Conservation (phyloP, 2,329 filamentous ascomycete genomes). For the Acrocalymma vagum region DNA sequence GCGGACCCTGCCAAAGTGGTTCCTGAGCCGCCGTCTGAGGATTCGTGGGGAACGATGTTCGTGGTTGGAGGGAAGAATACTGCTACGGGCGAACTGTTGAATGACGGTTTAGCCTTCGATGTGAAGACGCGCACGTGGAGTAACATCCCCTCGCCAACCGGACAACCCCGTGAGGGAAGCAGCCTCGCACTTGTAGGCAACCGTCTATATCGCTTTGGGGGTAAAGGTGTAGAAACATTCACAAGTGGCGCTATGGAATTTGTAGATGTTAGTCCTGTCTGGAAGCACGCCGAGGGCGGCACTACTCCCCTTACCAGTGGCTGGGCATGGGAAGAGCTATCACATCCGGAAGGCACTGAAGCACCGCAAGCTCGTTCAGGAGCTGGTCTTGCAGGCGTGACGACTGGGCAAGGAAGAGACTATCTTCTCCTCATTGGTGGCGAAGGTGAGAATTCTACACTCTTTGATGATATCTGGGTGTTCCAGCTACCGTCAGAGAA, state of each 20-base stretch:
- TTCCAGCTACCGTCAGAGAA: conserved; percentile 60
- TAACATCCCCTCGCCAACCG: conserved; percentile 56
- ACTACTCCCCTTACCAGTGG: conserved; percentile 43
- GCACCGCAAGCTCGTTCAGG: conserved; percentile 53
- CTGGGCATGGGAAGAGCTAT: conserved; percentile 43
- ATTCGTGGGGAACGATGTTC: conserved; percentile 60
- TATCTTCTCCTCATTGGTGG: conserved; percentile 64
- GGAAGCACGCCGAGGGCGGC: conserved; percentile 44
- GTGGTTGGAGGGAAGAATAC: conserved; percentile 56
- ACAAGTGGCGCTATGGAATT: conserved; percentile 29
- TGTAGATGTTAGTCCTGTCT: conserved; percentile 45
- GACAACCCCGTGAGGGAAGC: conserved; percentile 43
- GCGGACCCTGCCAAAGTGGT: conserved; percentile 51
- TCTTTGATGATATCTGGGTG: conserved; percentile 59
- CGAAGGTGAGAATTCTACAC: conserved; percentile 34
- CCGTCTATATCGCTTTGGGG: conserved; percentile 58
- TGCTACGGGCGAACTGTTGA: conserved; percentile 33
- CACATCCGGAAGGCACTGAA: conserved; percentile 18
- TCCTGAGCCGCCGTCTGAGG: conserved; percentile 49
- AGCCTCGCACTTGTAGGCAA: conserved; percentile 55
- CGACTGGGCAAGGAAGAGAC: conserved; percentile 61
- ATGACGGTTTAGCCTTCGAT: conserved; percentile 63
- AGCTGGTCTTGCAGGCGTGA: conserved; percentile 56
- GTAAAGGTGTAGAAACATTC: conserved; percentile 35
- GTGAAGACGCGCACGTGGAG: conserved; percentile 59